A percentile compares a stretch with the other conserved stretches of the same genome.
phyloP scores from a whole-genome alignment of 805 yeast species.

The Yamadazyma philogaea region DNA sequence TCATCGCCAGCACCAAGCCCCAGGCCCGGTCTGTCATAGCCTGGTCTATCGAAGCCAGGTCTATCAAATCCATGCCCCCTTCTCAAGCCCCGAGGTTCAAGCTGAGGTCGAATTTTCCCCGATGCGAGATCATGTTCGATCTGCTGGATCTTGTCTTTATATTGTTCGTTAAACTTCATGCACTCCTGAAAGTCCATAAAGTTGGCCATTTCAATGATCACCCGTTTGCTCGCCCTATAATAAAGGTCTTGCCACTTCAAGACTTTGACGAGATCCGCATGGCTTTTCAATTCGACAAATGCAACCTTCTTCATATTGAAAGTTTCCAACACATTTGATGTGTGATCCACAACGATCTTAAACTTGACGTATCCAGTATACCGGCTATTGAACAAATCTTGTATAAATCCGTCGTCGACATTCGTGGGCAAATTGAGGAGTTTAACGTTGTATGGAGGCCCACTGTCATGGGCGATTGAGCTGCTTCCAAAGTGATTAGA shows the following conservation, averaged over 20 bases:
- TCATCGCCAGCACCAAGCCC: slow-evolving; percentile 3
- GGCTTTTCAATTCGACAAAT: slow-evolving; percentile 54
- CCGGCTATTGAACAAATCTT: slow-evolving; percentile 61
- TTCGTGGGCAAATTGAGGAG: slow-evolving; percentile 57
- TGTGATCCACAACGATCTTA: slow-evolving; percentile 58
- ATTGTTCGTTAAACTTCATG: slow-evolving; percentile 36
- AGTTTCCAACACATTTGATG: slow-evolving; percentile 33
- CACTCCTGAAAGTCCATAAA: slow-evolving; percentile 39
- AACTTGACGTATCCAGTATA: slow-evolving; percentile 56
- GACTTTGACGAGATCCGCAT: slow-evolving; percentile 54
- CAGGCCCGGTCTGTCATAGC: neutral
- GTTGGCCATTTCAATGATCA: slow-evolving; percentile 38
- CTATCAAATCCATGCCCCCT: neutral
- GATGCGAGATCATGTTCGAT: slow-evolving; percentile 30
- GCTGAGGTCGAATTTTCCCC: slow-evolving; percentile 15
- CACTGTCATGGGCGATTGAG: slow-evolving; percentile 16
- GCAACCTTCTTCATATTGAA: slow-evolving; percentile 52
- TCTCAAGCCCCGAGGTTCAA: neutral
- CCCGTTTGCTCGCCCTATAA: slow-evolving; percentile 41
- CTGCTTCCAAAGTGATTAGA: slow-evolving; percentile 10
- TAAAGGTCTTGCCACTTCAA: slow-evolving; percentile 61
- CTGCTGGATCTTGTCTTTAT: slow-evolving; percentile 27
- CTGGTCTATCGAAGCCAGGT: neutral
- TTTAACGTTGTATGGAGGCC: slow-evolving; percentile 67
- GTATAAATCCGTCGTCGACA: slow-evolving; percentile 48